Evolutionary conservation across 805 yeast genomes (phyloP), one percentile per base, ranked within the genome.

Genomic region (Kuraishia cidri): DNA sequence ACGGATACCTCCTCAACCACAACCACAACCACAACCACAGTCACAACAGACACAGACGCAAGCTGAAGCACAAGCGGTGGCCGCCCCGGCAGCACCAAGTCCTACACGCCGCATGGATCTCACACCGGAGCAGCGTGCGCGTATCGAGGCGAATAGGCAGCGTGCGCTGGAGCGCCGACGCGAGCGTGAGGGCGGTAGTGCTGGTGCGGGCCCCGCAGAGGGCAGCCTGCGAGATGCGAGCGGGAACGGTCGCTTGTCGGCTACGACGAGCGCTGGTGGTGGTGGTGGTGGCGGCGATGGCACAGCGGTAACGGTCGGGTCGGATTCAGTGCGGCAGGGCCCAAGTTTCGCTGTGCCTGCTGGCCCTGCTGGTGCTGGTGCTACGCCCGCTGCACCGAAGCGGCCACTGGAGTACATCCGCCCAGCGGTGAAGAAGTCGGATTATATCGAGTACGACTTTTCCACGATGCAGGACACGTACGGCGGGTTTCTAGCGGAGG

Each of bases 401-500:
- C 36, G 47, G 28, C 51, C 51, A 8, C 37, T 44, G 15, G 53
- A 44, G 24, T 44, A 52, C 34, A 54, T 58, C 20, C 42, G 58
- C 14, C 78, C 77, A 1, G 60, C 69, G 13, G 70, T 81, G 18
- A 63, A 67, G 37, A 72, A 68, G 32, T 62, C 68, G 22, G 87
- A 81, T 44, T 83, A 81, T 48, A 82, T 83, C 20, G 92, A 83
- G 38, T 84, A 77, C 53, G 97, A 92, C 56, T 72, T 92, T 43
- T 72, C 97, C 3, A 81, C 86, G n/a, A 82, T 94, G 86, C 72
- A 74, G 40, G 96, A 92, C 45, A 63, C 81, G 1, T 69, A 72
- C 46, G 97, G 97, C 45, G 99, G 99, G 15, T 88, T 78, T 50
- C 62, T 88, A 41, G 49, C 59, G 1, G 72, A 65, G 10, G 66